Base-by-base conservation (phyloP, 2,329 filamentous ascomycete species). In the Colletotrichum abscissum region DNA sequence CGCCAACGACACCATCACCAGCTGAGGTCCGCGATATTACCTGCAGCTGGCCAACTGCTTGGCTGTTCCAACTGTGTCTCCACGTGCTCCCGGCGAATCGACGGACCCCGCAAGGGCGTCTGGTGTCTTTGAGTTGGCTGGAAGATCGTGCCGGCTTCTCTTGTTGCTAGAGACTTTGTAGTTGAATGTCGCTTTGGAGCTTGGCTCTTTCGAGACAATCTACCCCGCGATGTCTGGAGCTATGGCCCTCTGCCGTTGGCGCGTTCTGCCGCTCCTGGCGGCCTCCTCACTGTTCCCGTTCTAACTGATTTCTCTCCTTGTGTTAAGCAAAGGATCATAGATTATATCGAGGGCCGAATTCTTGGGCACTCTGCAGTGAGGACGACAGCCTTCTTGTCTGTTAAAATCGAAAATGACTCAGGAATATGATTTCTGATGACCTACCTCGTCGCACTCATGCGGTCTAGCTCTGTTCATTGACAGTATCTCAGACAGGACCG, bases 1-100 rank as follows among this genome's bases (percentile, higher is more conserved):
- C 14, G 38, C 7, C 38, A 42, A 42, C 38, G 16, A 42, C 38
- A 35, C 60, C 28, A 54, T 52, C 60, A 24, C 42, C 46, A 54
- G 60, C 60, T 52, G 35, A 52, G 60, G 19, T 22, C 30, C 33
- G 42, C 19, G 26, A 52, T 28, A 28, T 49, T 52, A 46, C 60
- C 42, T 49, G 19, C 42, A 49, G 42, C 42, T 49, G 42, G 26
- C 28, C 9, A 52, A 52, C 49, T n/a, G 42, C 26, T 12, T n/a
- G 24, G 60, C 42, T 24, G 11, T 8, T 49, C 28, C 26, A 52
- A 30, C n/a, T 33, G 60, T 38, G 22, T 12, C 19, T 52, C 60
- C 60, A 63, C 60, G 60, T 63, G 60, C 60, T n/a, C 42, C 42
- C 14, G n/a, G 38, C 42, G 60, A 33, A n/a, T 63, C 26, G 46